phyloP scores from a whole-genome alignment of 2,329 filamentous ascomycete genomes.

The Saccharata proteae region DNA sequence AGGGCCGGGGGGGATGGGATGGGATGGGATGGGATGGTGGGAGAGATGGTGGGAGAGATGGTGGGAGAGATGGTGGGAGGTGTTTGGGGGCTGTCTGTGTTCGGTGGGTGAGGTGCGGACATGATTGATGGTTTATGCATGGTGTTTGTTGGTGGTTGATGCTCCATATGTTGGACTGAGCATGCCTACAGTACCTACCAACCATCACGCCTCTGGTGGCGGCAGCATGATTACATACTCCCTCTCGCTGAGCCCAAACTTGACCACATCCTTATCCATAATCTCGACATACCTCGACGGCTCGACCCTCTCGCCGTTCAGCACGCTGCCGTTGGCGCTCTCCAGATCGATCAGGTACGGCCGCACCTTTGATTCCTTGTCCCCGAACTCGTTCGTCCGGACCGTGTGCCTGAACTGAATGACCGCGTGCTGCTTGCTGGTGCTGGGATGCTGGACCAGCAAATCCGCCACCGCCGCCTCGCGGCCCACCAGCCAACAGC shows the following conservation, averaged over 20 bases:
- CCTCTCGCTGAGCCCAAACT: slow-evolving; percentile 75
- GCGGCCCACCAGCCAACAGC: slow-evolving; percentile 83
- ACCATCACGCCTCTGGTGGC: slow-evolving; percentile 12
- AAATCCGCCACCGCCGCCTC: slow-evolving; percentile 74
- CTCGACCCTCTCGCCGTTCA: slow-evolving; percentile 67
- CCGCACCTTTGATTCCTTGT: slow-evolving; percentile 56
- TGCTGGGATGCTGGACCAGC: slow-evolving; percentile 75
- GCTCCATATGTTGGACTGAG: too few species aligned
- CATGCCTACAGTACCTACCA: too few species aligned
- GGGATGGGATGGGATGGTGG: too few species aligned
- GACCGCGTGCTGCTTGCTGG: slow-evolving; percentile 91
- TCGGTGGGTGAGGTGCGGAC: too few species aligned
- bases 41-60: too few species aligned
- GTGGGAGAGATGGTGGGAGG: too few species aligned
- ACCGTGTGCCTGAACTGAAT: slow-evolving; percentile 83
- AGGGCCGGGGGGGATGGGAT: too few species aligned
- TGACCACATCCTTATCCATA: slow-evolving; percentile 75
- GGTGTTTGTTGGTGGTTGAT: too few species aligned
- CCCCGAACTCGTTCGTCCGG: slow-evolving; percentile 75
- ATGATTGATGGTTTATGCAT: too few species aligned
- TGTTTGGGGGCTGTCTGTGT: too few species aligned
- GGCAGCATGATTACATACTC: slow-evolving; percentile 94
- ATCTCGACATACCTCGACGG: slow-evolving; percentile 75
- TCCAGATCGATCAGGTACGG: slow-evolving; percentile 91
- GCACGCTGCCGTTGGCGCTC: slow-evolving; percentile 75